phyloP scores from a whole-genome alignment of 2,329 filamentous ascomycete genomes.

The Aspergillus hortae region DNA sequence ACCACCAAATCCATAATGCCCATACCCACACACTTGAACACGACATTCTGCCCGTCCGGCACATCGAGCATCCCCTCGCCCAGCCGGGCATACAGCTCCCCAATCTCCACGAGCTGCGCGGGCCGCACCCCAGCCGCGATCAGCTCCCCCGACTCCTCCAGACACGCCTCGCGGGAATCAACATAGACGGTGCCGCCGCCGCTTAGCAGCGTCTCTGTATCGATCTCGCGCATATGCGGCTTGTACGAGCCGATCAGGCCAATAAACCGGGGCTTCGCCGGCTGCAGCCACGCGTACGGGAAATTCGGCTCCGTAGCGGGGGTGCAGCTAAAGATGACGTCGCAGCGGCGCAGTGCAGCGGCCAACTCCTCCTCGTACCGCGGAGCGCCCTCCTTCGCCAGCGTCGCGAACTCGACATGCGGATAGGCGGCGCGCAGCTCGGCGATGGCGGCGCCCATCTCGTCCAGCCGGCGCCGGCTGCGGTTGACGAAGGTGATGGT shows the following conservation, averaged over 20 bases:
- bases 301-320: slow-evolving; percentile 46
- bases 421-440: slow-evolving; percentile 38
- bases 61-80: slow-evolving; percentile 20
- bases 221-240: slow-evolving; percentile 52
- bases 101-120: slow-evolving; percentile 42
- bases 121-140: slow-evolving; percentile 37
- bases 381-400: slow-evolving; percentile 62
- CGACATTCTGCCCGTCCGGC: slow-evolving; percentile 35
- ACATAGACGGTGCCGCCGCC: slow-evolving; percentile 68
- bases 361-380: slow-evolving; percentile 34
- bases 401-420: slow-evolving; percentile 24
- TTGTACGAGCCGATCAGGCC: slow-evolving; percentile 54
- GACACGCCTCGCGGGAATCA: slow-evolving; percentile 50
- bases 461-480: slow-evolving; percentile 55
- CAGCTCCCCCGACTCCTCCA: slow-evolving; percentile 47
- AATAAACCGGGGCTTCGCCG: slow-evolving; percentile 42
- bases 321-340: slow-evolving; percentile 51
- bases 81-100: slow-evolving; percentile 30
- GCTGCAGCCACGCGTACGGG: slow-evolving; percentile 32
- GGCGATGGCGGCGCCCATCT: slow-evolving; percentile 29
- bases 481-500: slow-evolving; percentile 78
- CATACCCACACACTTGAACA: slow-evolving; percentile 52
- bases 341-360: slow-evolving; percentile 28
- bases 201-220: slow-evolving; percentile 42
- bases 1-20: slow-evolving; percentile 50